A percentile compares a stretch with the other conserved stretches of the same genome.
These are phyloP conservation scores for Globomyces pollinis-pini DNA, from an alignment of 192 early-diverging fungal species.

Conservation along the genomic window DNA sequence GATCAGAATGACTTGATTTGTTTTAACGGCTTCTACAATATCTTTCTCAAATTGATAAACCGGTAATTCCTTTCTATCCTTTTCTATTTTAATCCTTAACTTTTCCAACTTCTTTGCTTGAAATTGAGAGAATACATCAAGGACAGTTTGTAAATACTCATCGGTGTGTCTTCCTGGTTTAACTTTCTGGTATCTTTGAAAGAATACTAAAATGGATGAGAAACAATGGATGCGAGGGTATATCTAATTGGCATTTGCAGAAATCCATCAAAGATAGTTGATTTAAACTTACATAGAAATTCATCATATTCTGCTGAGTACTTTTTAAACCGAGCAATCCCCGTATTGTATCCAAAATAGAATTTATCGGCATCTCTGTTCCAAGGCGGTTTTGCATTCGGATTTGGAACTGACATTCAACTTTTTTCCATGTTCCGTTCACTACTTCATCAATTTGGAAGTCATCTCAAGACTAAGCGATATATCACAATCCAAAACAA, in stretches of 20 bases:
- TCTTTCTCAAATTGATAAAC: conserved; percentile 53
- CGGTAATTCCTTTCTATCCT: conserved; percentile 51
- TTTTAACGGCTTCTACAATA: conserved; percentile 48
- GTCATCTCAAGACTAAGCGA: too few species aligned
- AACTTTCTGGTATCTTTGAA: conserved; percentile 1
- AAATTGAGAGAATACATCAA: conserved; percentile 47
- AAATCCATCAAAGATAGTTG: too few species aligned
- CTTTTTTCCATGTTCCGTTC: too few species aligned
- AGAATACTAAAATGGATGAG: conserved; percentile 6
- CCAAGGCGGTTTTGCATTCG: not conserved
- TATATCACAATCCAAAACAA: too few species aligned
- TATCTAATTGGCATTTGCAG: too few species aligned
- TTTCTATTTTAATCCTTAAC: conserved; percentile 36
- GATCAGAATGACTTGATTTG: conserved; percentile 55
- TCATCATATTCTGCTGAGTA: conserved; percentile 5
- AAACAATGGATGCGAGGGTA: too few species aligned
- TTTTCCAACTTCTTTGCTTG: conserved; percentile 28
- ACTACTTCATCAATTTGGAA: too few species aligned
- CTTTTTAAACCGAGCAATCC: not conserved
- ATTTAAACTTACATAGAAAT: too few species aligned
- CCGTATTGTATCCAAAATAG: not conserved
- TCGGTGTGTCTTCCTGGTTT: conserved; percentile 2
- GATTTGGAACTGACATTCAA: too few species aligned
- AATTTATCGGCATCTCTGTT: not conserved
- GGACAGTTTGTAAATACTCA: conserved; percentile 21